These are phyloP conservation scores for Termitomyces sp. DNA, from an alignment of 768 basidiomycete genomes.

Conservation along the genomic window DNA sequence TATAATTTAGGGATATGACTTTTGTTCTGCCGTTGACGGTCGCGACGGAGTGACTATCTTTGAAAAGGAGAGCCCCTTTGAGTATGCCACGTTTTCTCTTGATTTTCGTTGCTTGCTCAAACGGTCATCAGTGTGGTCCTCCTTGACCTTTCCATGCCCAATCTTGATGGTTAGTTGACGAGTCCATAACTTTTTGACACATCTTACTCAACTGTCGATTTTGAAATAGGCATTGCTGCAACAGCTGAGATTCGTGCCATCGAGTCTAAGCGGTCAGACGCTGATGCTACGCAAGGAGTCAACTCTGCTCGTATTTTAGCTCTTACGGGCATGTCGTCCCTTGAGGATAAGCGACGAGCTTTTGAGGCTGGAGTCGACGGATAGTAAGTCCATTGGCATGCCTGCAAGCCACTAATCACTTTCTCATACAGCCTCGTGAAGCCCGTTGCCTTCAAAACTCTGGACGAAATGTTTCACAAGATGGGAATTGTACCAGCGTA, in stretches of 20 bases:
- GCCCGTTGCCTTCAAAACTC: conserved; percentile 90
- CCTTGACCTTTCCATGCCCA: conserved; percentile 89
- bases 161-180: conserved; percentile 69
- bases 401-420: background rate
- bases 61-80: conserved; percentile 72
- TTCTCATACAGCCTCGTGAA: conserved; percentile 70
- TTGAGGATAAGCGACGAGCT: conserved; percentile 88
- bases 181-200: background rate
- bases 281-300: conserved; percentile 1
- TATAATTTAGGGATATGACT: conserved; percentile 58
- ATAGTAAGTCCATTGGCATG: conserved; percentile 54
- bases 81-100: conserved; percentile 48
- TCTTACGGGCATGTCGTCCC: conserved; percentile 88
- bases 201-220: background rate
- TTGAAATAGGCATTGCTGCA: conserved; percentile 68
- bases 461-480: conserved; percentile 80
- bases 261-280: conserved; percentile 43
- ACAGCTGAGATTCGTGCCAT: conserved; percentile 78
- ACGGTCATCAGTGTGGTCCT: conserved; percentile 63
- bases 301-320: conserved; percentile 65
- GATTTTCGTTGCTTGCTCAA: conserved; percentile 3
- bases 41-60: conserved; percentile 80
- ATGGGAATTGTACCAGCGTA: conserved; percentile 44
- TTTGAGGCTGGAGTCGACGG: conserved; percentile 94
- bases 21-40: conserved; percentile 79